Conservation (phyloP, 345 rosid species). For the Pistacia vera region DNA sequence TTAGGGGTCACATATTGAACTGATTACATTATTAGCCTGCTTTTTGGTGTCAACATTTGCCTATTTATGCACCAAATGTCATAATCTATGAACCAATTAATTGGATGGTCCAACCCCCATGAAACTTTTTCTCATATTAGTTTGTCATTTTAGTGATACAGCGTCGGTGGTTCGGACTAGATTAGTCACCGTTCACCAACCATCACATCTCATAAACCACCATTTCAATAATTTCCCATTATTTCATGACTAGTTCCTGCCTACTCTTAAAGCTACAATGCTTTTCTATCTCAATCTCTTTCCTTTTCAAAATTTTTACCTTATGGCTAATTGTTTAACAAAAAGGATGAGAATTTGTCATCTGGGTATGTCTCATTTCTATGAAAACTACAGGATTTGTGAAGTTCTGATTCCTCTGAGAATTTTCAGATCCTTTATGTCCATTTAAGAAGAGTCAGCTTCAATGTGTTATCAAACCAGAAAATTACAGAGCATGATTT, state of each 20-base stretch:
- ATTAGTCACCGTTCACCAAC: conserved; percentile 13
- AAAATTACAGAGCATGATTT: background rate
- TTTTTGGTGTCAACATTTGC: background rate
- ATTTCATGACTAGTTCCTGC: background rate
- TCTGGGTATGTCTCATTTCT: background rate
- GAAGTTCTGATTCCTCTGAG: background rate
- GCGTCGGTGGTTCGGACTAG: background rate
- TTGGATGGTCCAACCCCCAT: background rate
- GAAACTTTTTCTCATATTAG: background rate
- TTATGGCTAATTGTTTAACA: no score
- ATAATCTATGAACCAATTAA: background rate
- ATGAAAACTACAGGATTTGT: background rate
- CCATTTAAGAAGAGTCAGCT: background rate
- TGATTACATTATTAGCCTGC: background rate
- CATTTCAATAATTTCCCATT: background rate
- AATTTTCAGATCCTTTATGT: background rate
- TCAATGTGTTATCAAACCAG: background rate
- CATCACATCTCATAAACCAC: conserved; percentile 9
- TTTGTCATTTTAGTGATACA: background rate
- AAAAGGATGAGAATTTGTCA: no score
- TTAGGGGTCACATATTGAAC: no score
- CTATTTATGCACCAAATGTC: background rate
- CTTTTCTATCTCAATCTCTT: background rate
- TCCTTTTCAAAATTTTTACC: no score
- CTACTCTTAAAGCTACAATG: background rate